A percentile compares a stretch with the other conserved stretches of the same genome.
Conservation (phyloP, 1,284 basidiomycete genomes). For the Trametes hirsuta region DNA sequence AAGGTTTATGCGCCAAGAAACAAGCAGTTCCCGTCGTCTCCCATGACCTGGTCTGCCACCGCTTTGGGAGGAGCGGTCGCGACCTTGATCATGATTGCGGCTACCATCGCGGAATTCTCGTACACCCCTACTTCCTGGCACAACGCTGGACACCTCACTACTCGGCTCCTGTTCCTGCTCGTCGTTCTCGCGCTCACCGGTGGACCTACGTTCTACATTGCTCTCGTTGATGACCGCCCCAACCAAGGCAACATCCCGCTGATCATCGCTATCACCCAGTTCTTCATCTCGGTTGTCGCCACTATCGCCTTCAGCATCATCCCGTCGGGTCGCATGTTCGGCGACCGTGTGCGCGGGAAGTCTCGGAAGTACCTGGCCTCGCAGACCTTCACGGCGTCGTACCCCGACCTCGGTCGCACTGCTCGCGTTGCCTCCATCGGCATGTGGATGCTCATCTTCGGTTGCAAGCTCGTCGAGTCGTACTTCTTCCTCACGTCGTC, state of each 20-base stretch:
- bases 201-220: constrained; percentile 91
- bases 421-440: constrained; percentile 79
- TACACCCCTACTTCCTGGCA: constrained; percentile 99
- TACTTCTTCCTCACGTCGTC: constrained; percentile 96
- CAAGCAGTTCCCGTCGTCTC: constrained; percentile 59
- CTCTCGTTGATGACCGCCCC: constrained; percentile 69
- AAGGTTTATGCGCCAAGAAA: constrained; percentile 81
- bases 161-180: constrained; percentile 85
- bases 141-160: constrained; percentile 92
- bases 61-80: constrained; percentile 92
- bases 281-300: constrained; percentile 83
- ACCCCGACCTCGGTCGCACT: constrained; percentile 70
- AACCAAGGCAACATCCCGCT: constrained; percentile 65
- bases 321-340: constrained; percentile 93
- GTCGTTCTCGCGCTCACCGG: constrained; percentile 85
- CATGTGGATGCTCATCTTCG: constrained; percentile 90
- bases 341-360: constrained; percentile 93
- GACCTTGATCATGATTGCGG: constrained; percentile 87
- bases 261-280: constrained; percentile 88
- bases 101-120: constrained; percentile 90
- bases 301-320: constrained; percentile 83
- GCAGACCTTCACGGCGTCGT: constrained; percentile 96
- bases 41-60: constrained; percentile 93
- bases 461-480: constrained; percentile 92
- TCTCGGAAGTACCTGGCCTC: constrained; percentile 94